Conservation (phyloP, 352 stramenopile genomes). For the Globisporangium heterothallicum region DNA sequence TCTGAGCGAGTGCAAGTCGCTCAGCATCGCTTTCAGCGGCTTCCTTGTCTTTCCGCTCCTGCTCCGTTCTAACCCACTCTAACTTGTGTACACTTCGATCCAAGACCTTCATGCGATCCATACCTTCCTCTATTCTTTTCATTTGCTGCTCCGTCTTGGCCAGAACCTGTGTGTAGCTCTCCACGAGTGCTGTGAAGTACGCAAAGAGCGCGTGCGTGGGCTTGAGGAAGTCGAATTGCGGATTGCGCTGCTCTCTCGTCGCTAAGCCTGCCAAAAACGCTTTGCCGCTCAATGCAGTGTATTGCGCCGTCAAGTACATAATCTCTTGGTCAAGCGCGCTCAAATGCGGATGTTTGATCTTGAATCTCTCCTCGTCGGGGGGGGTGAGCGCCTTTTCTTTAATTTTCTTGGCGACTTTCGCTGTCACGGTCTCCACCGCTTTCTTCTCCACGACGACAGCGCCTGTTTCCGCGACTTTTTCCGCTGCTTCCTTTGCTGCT, state of each 20-base stretch:
- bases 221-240: slow-evolving; percentile 97
- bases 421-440: slow-evolving; percentile 72
- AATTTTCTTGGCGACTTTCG: slow-evolving; percentile 88
- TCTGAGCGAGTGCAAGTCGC: slow-evolving; percentile 58
- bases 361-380: slow-evolving; percentile 68
- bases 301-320: slow-evolving; percentile 98
- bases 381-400: slow-evolving; percentile 81
- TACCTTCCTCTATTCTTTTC: slow-evolving; percentile 63
- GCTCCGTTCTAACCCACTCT: slow-evolving; percentile 72
- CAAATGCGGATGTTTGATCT: slow-evolving; percentile 87
- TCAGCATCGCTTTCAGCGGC: slow-evolving; percentile 72
- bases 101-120: slow-evolving; percentile 81
- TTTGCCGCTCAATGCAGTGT: slow-evolving; percentile 93
- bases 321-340: slow-evolving; percentile 94
- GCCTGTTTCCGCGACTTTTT: slow-evolving; percentile 21
- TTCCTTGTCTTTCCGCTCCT: slow-evolving; percentile 67
- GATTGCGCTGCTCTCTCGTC: slow-evolving; percentile 95
- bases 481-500: slow-evolving; percentile 15
- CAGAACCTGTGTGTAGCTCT: slow-evolving; percentile 93
- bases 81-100: slow-evolving; percentile 83
- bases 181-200: slow-evolving; percentile 98
- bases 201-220: slow-evolving; percentile 95
- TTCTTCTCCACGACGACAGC: slow-evolving; percentile 81
- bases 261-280: slow-evolving; percentile 94
- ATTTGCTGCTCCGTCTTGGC: slow-evolving; percentile 65